phyloP scores from a whole-genome alignment of 2,329 filamentous ascomycete species.

The Periconia macrospinosa region DNA sequence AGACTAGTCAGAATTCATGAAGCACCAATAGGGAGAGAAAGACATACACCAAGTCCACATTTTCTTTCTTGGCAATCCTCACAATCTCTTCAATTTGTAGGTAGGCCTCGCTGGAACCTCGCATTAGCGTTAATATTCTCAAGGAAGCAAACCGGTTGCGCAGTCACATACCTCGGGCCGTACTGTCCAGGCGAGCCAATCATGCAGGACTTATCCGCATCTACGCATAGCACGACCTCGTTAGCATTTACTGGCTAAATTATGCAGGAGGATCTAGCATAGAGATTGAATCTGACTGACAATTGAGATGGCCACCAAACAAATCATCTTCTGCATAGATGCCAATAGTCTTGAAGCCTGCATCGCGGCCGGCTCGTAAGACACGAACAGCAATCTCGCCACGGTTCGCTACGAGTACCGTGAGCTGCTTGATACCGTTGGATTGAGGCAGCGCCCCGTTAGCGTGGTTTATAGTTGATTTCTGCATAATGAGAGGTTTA shows the following conservation, averaged over 20 bases:
- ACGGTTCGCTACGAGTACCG: conserved; percentile 80
- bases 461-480: too few relatives aligned
- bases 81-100: conserved; percentile 96
- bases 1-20: too few relatives aligned
- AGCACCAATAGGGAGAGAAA: too few relatives aligned
- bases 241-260: too few relatives aligned
- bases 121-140: too few relatives aligned
- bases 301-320: conserved; percentile 95
- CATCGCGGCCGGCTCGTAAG: conserved; percentile 95
- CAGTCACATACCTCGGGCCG: conserved; percentile 87
- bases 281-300: neutral
- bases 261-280: too few relatives aligned
- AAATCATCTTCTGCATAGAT: conserved; percentile 97
- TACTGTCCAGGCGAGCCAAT: conserved; percentile 97
- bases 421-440: neutral
- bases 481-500: too few relatives aligned
- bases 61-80: conserved; percentile 94
- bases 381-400: conserved; percentile 94
- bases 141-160: too few relatives aligned
- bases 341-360: conserved; percentile 90
- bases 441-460: neutral
- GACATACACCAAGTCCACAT: conserved; percentile 83
- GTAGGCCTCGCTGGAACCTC: conserved; percentile 65
- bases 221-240: conserved; percentile 42
- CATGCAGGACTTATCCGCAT: conserved; percentile 99